A percentile compares a stretch with the other conserved stretches of the same genome.
These are phyloP conservation scores for Tricholoma bakamatsutake DNA, from an alignment of 768 basidiomycete species.

Conservation along the genomic window DNA sequence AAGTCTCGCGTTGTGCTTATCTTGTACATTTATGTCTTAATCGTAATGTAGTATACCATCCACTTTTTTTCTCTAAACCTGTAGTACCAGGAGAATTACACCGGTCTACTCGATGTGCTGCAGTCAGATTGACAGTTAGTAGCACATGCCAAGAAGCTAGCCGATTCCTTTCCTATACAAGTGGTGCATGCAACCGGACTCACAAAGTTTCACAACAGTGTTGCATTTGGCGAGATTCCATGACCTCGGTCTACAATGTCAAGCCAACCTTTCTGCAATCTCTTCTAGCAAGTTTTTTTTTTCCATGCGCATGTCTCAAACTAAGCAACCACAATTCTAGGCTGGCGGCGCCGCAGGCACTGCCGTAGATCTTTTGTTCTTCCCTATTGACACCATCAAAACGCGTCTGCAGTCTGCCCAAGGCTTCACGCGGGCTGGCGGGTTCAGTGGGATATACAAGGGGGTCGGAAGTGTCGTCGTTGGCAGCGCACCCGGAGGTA, in stretches of 20 bases:
- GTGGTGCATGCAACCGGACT: too few species aligned
- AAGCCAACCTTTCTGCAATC: slow-evolving; percentile 27
- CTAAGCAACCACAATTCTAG: slow-evolving; percentile 11
- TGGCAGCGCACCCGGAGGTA: slow-evolving; percentile 94
- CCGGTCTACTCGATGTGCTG: too few species aligned
- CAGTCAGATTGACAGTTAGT: too few species aligned
- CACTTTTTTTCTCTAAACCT: too few species aligned
- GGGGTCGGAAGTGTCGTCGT: slow-evolving; percentile 92
- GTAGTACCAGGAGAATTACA: too few species aligned
- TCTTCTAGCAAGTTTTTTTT: slow-evolving; percentile 18
- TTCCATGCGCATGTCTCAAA: background rate
- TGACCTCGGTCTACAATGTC: slow-evolving; percentile 4
- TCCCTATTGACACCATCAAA: slow-evolving; percentile 95
- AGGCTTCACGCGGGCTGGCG: slow-evolving; percentile 83
- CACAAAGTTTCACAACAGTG: background rate
- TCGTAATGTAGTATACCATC: too few species aligned
- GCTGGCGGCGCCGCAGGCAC: slow-evolving; percentile 80
- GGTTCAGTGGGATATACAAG: slow-evolving; percentile 86
- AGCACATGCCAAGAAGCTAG: too few species aligned
- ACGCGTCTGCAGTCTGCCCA: slow-evolving; percentile 87
- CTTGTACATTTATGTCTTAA: background rate
- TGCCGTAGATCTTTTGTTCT: slow-evolving; percentile 92
- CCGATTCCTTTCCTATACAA: too few species aligned
- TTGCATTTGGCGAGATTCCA: background rate
- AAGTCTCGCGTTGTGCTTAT: background rate